A percentile compares a stretch with the other conserved stretches of the same genome.
Conservation (phyloP, 139 green algal species). For the Coelastrella sp. region DNA sequence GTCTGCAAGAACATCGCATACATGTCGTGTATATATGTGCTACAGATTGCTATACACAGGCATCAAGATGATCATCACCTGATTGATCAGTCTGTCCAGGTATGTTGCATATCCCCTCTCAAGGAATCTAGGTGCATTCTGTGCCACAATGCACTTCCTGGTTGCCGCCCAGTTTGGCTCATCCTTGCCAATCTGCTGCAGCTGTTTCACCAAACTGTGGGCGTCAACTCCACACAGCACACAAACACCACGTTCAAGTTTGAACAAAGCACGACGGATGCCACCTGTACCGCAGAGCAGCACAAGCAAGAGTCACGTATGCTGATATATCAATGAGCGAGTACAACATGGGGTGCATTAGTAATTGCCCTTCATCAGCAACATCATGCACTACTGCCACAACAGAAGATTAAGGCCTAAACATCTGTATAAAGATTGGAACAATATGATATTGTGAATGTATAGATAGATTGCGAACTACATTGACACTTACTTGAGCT, state of each 20-base stretch:
- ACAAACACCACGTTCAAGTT: conserved; percentile 82
- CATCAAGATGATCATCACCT: no score
- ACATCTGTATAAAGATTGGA: no score
- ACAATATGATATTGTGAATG: no score
- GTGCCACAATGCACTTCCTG: not conserved
- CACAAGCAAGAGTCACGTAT: not conserved
- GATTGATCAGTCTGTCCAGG: conserved; percentile 60
- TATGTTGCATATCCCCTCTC: conserved; percentile 53
- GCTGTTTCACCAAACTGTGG: conserved; percentile 69
- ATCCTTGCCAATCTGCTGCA: conserved; percentile 74
- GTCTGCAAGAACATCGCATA: no score
- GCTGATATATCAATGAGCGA: not conserved
- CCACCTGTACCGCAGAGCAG: conserved; percentile 37
- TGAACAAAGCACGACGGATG: conserved; percentile 74
- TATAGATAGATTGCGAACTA: no score
- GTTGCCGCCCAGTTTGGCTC: conserved; percentile 43
- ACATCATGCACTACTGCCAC: no score
- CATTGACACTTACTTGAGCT: conserved; percentile 50
- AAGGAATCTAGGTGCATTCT: conserved; percentile 39
- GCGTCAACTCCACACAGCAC: conserved; percentile 78
- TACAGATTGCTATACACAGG: no score
- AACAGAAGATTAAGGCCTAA: no score
- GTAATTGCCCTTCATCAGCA: no score
- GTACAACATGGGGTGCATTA: not conserved
- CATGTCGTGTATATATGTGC: no score